Evolutionary conservation across 1,284 basidiomycete species (phyloP), one percentile per base, ranked within the genome.

Genomic region (Meripilus lineatus): DNA sequence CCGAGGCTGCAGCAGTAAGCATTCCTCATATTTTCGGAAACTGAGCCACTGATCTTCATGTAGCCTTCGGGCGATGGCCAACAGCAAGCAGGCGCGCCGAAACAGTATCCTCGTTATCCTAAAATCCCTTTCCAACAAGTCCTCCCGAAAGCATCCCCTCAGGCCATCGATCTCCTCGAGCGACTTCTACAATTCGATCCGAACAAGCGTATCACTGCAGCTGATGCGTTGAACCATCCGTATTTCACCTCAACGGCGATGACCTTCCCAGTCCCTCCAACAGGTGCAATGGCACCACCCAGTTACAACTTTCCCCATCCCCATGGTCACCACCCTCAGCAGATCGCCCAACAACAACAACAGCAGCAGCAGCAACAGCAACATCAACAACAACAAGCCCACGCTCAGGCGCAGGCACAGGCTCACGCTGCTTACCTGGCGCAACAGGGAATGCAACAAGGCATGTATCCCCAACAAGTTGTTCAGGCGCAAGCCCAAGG

Each of bases 151-250:
- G 94, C 95, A 2, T 86, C 93, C 3, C 84, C 89, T 28, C 85
- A 91, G 63, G 95, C 95, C 11, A 79, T 98, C 57, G 92, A 97
- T 64, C 79, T 99, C 3, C 84, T 99, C 38, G 96, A 99, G 63
- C 84, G 89, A 49, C 81, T 99, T 34, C 80, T 99, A 41, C 93
- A 96, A 62, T 99, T 99, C 59, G 96, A 99, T 63, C 96, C 96
- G 1, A 77, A 85, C 23, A 87, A 94, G 59, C 86, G 96, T 45
- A 84, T 96, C 50, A 90, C 91, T 8, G 95, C 95, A 21, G 84
- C 89, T 23, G 91, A 96, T 42, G 94, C 96, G 0, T 79, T 99
- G 41, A 79, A 76, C 14, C 96, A 99, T 61, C 90, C 91, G 0
- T 98, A 98, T 70, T 98, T 98, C 64, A 89, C 85, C 17, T 71